These are phyloP conservation scores for Aspergillus ochraceoroseus DNA, from an alignment of 2,329 filamentous ascomycete genomes.

Conservation along the genomic window DNA sequence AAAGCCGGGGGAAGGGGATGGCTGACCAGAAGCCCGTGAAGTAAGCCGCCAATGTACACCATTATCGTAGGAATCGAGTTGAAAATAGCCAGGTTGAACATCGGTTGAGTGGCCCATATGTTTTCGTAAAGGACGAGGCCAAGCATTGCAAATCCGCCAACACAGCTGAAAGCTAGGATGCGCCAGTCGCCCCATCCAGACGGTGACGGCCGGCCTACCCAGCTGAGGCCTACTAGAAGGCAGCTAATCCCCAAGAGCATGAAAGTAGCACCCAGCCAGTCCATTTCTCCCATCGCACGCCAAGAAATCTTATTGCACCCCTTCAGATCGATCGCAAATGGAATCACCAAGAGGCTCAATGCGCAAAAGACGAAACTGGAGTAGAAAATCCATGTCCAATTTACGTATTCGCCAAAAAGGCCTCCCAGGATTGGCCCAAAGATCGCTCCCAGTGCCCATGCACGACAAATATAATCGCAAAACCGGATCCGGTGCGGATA, in stretches of 20 bases:
- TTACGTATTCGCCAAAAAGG: conserved; percentile 24
- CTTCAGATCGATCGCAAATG: conserved; percentile 29
- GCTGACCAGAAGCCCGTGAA: conserved; percentile 44
- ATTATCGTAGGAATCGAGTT: conserved; percentile 33
- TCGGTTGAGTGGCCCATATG: conserved; percentile 31
- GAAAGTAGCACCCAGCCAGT: conserved; percentile 44
- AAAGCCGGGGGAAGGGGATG: not conserved
- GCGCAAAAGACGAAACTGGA: conserved; percentile 33
- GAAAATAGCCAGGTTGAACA: conserved; percentile 40
- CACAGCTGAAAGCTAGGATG: conserved; percentile 39
- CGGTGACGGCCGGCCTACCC: conserved; percentile 38
- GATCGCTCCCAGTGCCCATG: conserved; percentile 32
- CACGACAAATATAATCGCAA: conserved; percentile 30
- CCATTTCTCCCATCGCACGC: conserved; percentile 29
- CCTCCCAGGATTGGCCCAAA: conserved; percentile 28
- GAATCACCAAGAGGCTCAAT: conserved; percentile 28
- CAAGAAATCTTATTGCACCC: conserved; percentile 23
- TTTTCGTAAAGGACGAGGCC: conserved; percentile 36
- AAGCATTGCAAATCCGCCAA: conserved; percentile 33
- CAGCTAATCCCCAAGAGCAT: conserved; percentile 37
- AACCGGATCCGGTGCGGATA: conserved; percentile 32
- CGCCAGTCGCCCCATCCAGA: conserved; percentile 39
- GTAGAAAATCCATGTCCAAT: conserved; percentile 31
- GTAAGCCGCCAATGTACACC: conserved; percentile 41
- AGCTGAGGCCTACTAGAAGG: conserved; percentile 43